Conservation (phyloP, 352 stramenopile genomes). For the Pythium dissimile region DNA sequence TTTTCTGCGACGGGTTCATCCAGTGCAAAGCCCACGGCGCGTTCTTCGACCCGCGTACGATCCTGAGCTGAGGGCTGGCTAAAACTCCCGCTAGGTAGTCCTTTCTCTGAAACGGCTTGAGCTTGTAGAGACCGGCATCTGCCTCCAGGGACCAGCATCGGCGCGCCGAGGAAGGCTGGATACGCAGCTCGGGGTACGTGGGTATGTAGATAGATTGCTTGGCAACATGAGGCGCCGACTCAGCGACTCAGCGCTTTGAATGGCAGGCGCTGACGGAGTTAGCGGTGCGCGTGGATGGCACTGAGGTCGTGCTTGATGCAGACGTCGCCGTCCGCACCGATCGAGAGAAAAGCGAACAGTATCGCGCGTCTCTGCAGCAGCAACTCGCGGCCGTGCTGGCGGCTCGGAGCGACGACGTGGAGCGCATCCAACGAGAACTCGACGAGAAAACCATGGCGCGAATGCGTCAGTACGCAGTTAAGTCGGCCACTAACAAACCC, state of each 20-base stretch:
- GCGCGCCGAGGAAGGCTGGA: constrained; percentile 18
- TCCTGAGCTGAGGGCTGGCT: neutral
- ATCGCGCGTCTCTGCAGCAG: constrained; percentile 35
- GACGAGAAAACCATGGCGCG: constrained; percentile 56
- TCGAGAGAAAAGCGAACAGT: constrained; percentile 12
- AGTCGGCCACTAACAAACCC: neutral
- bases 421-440: constrained; percentile 45
- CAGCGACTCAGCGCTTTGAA: neutral
- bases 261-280: constrained; percentile 16
- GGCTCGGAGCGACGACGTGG: constrained; percentile 39
- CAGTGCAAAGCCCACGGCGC: constrained; percentile 80
- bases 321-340: neutral
- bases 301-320: constrained; percentile 12
- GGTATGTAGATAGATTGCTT: neutral
- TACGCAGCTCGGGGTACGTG: constrained; percentile 13
- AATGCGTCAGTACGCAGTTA: constrained; percentile 25
- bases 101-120: neutral
- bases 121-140: constrained; percentile 48
- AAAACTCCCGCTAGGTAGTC: neutral
- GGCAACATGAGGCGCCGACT: neutral
- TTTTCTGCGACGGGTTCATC: constrained; percentile 75
- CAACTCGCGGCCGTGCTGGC: constrained; percentile 40
- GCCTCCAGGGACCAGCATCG: constrained; percentile 48
- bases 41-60: constrained; percentile 66
- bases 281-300: constrained; percentile 16